Evolutionary conservation across 2,329 filamentous ascomycete genomes (phyloP).

Genomic region (Alternaria panax): DNA sequence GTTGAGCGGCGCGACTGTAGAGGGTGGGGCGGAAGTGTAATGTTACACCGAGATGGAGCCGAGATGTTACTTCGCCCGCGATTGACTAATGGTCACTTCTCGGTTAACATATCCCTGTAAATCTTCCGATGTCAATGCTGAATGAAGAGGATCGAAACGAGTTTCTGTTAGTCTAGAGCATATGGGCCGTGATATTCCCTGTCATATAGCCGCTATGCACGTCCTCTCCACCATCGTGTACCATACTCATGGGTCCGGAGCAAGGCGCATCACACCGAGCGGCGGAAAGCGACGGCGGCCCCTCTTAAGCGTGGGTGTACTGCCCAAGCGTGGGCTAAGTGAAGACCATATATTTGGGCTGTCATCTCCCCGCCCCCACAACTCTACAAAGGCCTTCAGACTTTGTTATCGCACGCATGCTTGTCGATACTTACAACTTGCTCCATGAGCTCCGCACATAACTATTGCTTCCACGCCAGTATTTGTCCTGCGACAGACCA

Average conservation of each 20-base stretch:
- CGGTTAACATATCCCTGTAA: neutral
- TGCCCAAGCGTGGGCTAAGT: neutral
- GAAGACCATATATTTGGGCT: neutral
- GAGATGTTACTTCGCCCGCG: neutral
- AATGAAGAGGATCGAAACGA: neutral
- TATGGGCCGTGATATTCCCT: neutral
- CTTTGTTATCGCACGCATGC: neutral
- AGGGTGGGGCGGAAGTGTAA: conserved; percentile 39
- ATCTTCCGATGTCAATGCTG: neutral
- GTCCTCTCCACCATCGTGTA: conserved; percentile 1
- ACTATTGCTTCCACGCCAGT: neutral
- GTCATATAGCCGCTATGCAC: conserved; percentile 4
- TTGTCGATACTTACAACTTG: neutral
- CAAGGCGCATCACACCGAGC: conserved; percentile 8
- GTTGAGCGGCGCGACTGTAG: conserved; percentile 42
- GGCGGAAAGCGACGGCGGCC: conserved; percentile 5
- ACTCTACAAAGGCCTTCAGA: neutral
- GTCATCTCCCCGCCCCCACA: neutral
- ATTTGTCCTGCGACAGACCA: neutral
- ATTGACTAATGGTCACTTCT: neutral
- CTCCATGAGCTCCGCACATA: neutral
- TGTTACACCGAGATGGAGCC: neutral
- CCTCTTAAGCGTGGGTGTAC: neutral
- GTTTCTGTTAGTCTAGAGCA: neutral
- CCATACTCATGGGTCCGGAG: conserved; percentile 6